Base-by-base conservation (phyloP, 2,329 filamentous ascomycete genomes). In the Teratosphaeria destructans region DNA sequence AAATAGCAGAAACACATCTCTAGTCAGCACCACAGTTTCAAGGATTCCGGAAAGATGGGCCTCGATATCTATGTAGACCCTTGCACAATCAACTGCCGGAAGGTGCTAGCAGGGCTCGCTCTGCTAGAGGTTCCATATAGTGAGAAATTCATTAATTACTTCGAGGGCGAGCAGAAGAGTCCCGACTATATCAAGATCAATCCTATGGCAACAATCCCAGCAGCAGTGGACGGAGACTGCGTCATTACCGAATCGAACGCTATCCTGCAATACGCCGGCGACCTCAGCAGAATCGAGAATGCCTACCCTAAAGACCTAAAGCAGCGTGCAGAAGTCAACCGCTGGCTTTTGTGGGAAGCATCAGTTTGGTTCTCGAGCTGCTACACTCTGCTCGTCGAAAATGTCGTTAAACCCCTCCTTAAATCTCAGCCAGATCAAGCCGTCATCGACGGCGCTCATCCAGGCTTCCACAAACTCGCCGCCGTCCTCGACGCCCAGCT, bases 311-410 rank as follows among this genome's bases (percentile, higher is more conserved):
- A 71, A 55, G 74, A 77, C 59, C 63, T 72, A 34, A 74, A 75
- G 62, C 56, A 70, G 55, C 73, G 75, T 26, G 74, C 74, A 11
- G 65, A 72, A 19, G 66, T 75, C 60, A 76, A 77, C 59, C 63
- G 71, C 8, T 77, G 74, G 74, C 66, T 77, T 12, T 70, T 77
- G 2, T 77, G 75, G 75, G 75, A 77, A 58, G 68, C 74, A 0
- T 71, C 68, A 2, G 68, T 69, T 4, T 77, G 75, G 75, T 77
- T 77, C 59, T 67, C 63, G 8, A 73, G 65, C 39, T 75, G 73
- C 65, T 77, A 77, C 61, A 63, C 74, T 56, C 76, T 75, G 61
- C 62, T 76, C 10, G 71, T 77, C 8, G 72, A 77, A 59, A 66
- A 73, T 60, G 71, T 76, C 10, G 75, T 75, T 37, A 74, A 76